phyloP scores from a whole-genome alignment of 2,329 filamentous ascomycete species.

The Nectriaceae sp. region DNA sequence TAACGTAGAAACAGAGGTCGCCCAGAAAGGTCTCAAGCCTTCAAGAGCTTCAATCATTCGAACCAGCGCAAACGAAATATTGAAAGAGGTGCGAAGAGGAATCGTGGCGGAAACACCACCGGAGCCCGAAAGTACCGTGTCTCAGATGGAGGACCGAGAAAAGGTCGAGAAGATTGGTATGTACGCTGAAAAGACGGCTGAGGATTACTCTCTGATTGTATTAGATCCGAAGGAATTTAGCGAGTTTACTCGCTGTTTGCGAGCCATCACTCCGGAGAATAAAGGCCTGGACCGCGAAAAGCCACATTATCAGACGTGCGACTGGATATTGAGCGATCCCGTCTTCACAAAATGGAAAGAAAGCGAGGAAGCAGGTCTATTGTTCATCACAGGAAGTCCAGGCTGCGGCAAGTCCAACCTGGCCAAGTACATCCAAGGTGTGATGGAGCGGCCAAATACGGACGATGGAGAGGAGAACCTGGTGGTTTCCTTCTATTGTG shows the following conservation, averaged over 20 bases:
- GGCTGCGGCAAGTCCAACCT: slow-evolving; percentile 22
- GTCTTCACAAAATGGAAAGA: slow-evolving; percentile 17
- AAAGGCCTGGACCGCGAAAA: slow-evolving; percentile 18
- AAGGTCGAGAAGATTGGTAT: slow-evolving; percentile 14
- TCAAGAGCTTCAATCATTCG: slow-evolving; percentile 15
- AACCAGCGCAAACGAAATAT: slow-evolving; percentile 12
- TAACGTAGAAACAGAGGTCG: slow-evolving; percentile 2
- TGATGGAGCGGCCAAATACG: slow-evolving; percentile 10
- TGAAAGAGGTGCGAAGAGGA: slow-evolving; percentile 14
- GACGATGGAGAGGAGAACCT: slow-evolving; percentile 10
- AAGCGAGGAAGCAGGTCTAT: slow-evolving; percentile 10
- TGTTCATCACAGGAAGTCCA: slow-evolving; percentile 21
- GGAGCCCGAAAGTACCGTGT: slow-evolving; percentile 7
- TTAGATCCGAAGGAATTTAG: slow-evolving; percentile 13
- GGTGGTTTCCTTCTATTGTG: slow-evolving; percentile 22
- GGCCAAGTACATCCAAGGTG: slow-evolving; percentile 21
- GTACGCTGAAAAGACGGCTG: too few relatives aligned
- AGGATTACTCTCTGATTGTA: too few relatives aligned
- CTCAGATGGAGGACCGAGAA: slow-evolving; percentile 4
- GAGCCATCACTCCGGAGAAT: slow-evolving; percentile 18
- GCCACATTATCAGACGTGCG: slow-evolving; percentile 19
- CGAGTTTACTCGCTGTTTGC: slow-evolving; percentile 14
- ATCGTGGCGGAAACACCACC: not conserved
- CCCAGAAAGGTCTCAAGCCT: slow-evolving; percentile 3
- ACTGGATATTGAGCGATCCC: slow-evolving; percentile 17